Evolutionary conservation across 1,139 yeast genomes (phyloP), one percentile per base, ranked within the genome.

Genomic region (Blastobotrys proliferans): DNA sequence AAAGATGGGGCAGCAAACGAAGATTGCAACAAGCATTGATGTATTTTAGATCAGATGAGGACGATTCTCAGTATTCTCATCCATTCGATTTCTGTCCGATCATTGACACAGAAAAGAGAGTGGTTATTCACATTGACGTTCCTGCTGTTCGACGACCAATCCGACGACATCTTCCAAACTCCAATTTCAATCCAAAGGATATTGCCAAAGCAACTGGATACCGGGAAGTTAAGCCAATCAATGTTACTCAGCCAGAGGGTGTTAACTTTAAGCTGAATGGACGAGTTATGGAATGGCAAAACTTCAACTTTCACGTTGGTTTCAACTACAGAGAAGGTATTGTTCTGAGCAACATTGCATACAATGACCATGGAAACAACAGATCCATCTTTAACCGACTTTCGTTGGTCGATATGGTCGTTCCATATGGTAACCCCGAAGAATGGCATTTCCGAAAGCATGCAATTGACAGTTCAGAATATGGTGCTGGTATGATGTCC

Each of bases 241-340:
- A 41, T 16, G 74, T 83, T 41, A 74, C 83, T 42, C 94, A 83
- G 64, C 94, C 94, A 46, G 81, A 82, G 49, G 94, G 94, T 46
- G 92, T 83, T 44, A 81, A 88, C 6, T 83, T 83, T 70, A 70
- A 72, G 49, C 72, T 83, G 77, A 71, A 72, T 41, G 88, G 87
- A 39, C 74, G 81, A 57, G 72, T 77, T 40, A 79, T 83, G 73
- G 72, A 72, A 50, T 83, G 94, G 94, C 80, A 83, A 49, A 83
- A 83, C 66, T 83, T 78, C 70, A 72, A 74, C 49, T 73, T 83
- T 68, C 92, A 83, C 64, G 71, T 83, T 61, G 92, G 94, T 30
- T 83, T 83, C 75, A 83, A 83, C 70, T 81, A 82, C 68, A 76
- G 94, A 67, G 94, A 83, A 67, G 94, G 94, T 52, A 80, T 83